These are phyloP conservation scores for Septoria linicola DNA, from an alignment of 2,329 filamentous ascomycete genomes.

Conservation along the genomic window DNA sequence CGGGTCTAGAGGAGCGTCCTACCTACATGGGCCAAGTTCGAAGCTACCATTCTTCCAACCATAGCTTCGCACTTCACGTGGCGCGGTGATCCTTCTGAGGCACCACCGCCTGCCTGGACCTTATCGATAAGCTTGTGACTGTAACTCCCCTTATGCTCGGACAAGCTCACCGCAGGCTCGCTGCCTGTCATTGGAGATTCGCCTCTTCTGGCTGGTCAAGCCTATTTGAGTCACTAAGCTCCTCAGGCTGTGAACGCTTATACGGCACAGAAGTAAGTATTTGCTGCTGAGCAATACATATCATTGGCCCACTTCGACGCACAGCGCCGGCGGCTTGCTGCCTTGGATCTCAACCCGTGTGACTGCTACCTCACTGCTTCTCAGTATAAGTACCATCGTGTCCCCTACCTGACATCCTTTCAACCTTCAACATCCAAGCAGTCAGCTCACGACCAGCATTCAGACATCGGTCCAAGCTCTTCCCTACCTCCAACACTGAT, in stretches of 20 bases:
- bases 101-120: slow-evolving; percentile 9
- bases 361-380: neutral
- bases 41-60: too few species aligned
- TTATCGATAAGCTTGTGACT: slow-evolving; percentile 4
- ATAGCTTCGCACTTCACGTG: neutral
- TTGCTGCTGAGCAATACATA: neutral
- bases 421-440: too few species aligned
- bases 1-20: too few species aligned
- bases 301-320: neutral
- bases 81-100: slow-evolving; percentile 6
- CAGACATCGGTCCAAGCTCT: neutral
- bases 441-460: too few species aligned
- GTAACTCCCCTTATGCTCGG: neutral
- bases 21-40: too few species aligned
- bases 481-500: neutral
- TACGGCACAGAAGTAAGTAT: too few species aligned
- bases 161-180: neutral
- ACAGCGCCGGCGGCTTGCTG: neutral
- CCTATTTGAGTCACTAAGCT: slow-evolving; percentile 3
- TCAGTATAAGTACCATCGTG: slow-evolving; percentile 1
- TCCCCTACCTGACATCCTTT: neutral
- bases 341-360: slow-evolving; percentile 1
- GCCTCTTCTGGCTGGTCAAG: slow-evolving; percentile 3
- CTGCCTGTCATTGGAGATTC: neutral
- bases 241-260: too few species aligned